Conservation (phyloP, 106 monocot species). For the Allium fistulosum region DNA sequence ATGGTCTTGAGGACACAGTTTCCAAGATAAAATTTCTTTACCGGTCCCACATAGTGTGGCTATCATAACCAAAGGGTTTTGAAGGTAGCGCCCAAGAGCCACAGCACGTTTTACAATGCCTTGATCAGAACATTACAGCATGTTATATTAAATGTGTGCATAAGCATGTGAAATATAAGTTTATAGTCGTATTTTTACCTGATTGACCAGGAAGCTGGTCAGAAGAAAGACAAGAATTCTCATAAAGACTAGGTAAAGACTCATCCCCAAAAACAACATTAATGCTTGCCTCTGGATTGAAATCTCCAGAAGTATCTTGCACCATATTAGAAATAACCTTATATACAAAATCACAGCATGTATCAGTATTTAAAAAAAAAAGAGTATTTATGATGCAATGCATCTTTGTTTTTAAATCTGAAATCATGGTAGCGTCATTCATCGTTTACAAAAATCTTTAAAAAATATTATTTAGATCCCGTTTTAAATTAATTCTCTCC, state of each 20-base stretch:
- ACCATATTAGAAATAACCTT: conserved; percentile 90
- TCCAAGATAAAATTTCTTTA: conserved; percentile 95
- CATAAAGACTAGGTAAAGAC: conserved; percentile 76
- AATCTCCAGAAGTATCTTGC: conserved; percentile 81
- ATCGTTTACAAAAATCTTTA: too few species aligned
- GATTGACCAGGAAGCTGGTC: conserved; percentile 88
- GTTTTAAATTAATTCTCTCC: too few species aligned
- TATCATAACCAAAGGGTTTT: conserved; percentile 94
- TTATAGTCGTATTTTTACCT: conserved; percentile 30
- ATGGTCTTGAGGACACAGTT: conserved; percentile 70
- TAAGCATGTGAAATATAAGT: too few species aligned
- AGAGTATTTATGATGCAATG: too few species aligned
- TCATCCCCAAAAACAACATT: conserved; percentile 76
- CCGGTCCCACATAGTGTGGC: conserved; percentile 91
- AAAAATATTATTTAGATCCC: too few species aligned
- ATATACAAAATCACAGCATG: conserved; percentile 3
- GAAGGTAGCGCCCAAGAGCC: conserved; percentile 81
- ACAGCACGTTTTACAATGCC: conserved; percentile 95
- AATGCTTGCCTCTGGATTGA: conserved; percentile 57
- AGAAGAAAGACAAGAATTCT: conserved; percentile 73
- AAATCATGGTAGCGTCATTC: too few species aligned
- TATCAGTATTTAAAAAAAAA: neutral
- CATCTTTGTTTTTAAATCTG: too few species aligned
- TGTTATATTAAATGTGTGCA: too few species aligned
- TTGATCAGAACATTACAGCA: conserved; percentile 10